Conservation (phyloP, 1,284 basidiomycete species). For the Puccinia sorghi region DNA sequence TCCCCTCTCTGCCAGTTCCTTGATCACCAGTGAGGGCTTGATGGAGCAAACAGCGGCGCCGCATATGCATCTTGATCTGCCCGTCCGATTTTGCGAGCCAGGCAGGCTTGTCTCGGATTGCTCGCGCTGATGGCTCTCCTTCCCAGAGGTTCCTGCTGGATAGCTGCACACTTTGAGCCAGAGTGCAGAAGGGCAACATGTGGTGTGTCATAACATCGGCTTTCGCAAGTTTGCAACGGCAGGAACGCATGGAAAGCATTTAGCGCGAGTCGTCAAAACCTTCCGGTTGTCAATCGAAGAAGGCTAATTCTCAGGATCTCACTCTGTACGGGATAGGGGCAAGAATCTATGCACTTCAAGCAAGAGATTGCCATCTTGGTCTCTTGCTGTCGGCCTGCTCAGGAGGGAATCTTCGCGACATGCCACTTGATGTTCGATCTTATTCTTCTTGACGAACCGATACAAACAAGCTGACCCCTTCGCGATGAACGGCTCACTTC, state of each 20-base stretch:
- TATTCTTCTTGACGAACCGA: slow-evolving; percentile 11
- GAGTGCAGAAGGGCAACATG: not conserved
- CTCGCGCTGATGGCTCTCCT: not conserved
- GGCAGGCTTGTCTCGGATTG: not conserved
- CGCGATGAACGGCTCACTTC: not conserved
- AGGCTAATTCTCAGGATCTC: not conserved
- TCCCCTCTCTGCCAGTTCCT: too few relatives aligned
- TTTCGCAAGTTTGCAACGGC: not conserved
- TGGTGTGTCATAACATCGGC: not conserved
- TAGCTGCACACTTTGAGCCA: not conserved
- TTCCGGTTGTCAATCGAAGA: slow-evolving; percentile 4
- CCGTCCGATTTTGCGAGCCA: slow-evolving; percentile 5
- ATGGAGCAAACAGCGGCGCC: not conserved
- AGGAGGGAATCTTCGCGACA: not conserved
- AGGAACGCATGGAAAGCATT: slow-evolving; percentile 11
- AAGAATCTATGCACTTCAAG: not conserved
- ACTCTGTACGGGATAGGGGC: slow-evolving; percentile 12
- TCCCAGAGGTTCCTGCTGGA: not conserved
- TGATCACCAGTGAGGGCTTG: not conserved
- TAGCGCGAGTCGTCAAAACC: slow-evolving; percentile 1
- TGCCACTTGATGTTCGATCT: slow-evolving; percentile 14
- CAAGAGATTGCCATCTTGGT: slow-evolving; percentile 15
- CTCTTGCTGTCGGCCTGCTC: not conserved
- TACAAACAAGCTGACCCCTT: slow-evolving; percentile 8
- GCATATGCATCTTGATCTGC: not conserved